Conservation (phyloP, 257 asterid genomes). For the Linaria vulgaris region DNA sequence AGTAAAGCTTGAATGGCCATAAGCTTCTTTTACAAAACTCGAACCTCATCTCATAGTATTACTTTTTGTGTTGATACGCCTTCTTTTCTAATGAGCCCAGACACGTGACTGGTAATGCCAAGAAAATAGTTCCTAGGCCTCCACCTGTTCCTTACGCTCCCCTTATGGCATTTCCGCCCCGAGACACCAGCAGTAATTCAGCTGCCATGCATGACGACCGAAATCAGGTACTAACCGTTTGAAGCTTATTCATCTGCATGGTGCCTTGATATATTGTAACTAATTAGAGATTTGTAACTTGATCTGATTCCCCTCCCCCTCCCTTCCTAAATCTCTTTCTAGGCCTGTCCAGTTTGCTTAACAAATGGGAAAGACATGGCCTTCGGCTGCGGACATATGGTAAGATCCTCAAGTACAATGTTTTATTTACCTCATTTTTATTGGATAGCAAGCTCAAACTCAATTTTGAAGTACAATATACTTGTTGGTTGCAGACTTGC, state of each 20-base stretch:
- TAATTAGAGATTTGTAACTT: too few relatives aligned
- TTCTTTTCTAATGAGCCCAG: conserved; percentile 35
- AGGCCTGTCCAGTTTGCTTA: conserved; percentile 75
- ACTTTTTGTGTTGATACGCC: conserved; percentile 2
- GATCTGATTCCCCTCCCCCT: too few relatives aligned
- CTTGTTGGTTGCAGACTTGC: conserved; percentile 61
- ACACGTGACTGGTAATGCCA: conserved; percentile 54
- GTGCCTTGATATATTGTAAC: background rate
- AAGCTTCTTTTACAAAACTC: conserved; percentile 13
- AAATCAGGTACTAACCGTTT: conserved; percentile 47
- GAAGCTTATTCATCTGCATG: conserved; percentile 1
- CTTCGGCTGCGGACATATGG: conserved; percentile 82
- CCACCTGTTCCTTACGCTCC: conserved; percentile 56
- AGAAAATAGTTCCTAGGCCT: conserved; percentile 56
- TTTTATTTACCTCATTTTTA: background rate
- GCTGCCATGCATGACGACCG: conserved; percentile 41
- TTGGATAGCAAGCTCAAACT: background rate
- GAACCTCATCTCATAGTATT: background rate
- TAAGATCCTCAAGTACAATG: conserved; percentile 26
- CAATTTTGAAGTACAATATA: background rate
- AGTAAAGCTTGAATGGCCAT: conserved; percentile 9
- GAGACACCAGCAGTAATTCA: conserved; percentile 32
- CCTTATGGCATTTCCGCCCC: conserved; percentile 32
- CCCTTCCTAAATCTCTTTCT: background rate
- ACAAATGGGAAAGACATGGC: conserved; percentile 61